Percentiles rank a stretch among this genome's conserved stretches.
Evolutionary conservation across 768 basidiomycete genomes (phyloP).

Genomic region (Pholiota microspora): DNA sequence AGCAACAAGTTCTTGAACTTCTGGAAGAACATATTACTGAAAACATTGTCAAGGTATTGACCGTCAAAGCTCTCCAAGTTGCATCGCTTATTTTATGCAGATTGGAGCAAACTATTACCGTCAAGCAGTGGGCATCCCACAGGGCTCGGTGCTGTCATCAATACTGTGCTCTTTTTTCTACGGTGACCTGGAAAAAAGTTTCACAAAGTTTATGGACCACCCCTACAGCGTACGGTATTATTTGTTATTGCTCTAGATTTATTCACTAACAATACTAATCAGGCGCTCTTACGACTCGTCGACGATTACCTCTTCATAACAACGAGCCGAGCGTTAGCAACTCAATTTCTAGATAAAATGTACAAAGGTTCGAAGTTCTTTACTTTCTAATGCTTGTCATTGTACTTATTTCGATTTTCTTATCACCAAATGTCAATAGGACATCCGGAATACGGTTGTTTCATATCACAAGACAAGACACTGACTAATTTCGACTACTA

Average conservation of each 20-base stretch:
- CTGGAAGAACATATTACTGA: slow-evolving; percentile 89
- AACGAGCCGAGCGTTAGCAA: slow-evolving; percentile 57
- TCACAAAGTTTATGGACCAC: slow-evolving; percentile 53
- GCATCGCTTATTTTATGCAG: slow-evolving; percentile 24
- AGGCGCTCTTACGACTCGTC: slow-evolving; percentile 84
- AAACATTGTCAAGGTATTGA: slow-evolving; percentile 82
- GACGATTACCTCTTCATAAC: slow-evolving; percentile 95
- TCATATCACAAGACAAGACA: slow-evolving; percentile 86
- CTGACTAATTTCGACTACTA: slow-evolving; percentile 80
- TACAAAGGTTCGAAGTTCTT: slow-evolving; percentile 55
- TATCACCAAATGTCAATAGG: slow-evolving; percentile 37
- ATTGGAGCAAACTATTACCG: slow-evolving; percentile 80
- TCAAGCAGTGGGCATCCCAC: slow-evolving; percentile 94
- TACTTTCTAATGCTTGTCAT: neutral
- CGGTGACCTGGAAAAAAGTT: slow-evolving; percentile 77
- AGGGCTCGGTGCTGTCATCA: slow-evolving; percentile 94
- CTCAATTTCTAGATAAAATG: slow-evolving; percentile 75
- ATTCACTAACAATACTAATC: neutral
- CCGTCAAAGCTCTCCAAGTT: neutral
- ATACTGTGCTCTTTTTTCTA: slow-evolving; percentile 95
- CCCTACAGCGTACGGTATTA: slow-evolving; percentile 56
- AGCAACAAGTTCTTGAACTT: slow-evolving; percentile 62
- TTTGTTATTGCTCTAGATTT: neutral
- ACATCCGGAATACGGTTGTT: slow-evolving; percentile 93
- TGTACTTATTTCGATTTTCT: too few species aligned